Conservation (phyloP, 2,329 filamentous ascomycete species). For the Lasiodiplodia gonubiensis region DNA sequence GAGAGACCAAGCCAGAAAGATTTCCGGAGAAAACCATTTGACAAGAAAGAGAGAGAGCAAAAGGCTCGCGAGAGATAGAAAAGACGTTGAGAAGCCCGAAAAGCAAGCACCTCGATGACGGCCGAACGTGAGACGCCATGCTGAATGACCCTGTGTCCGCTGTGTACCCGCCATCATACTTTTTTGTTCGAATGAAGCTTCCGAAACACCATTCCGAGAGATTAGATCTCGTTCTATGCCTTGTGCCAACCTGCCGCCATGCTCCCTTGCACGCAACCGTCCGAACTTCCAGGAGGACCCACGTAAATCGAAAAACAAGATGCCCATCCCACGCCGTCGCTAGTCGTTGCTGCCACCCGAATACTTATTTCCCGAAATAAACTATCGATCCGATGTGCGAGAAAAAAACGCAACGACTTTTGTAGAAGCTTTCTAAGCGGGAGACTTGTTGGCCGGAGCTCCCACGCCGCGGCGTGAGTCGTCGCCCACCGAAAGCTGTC, state of each 20-base stretch:
- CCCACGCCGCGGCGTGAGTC: slow-evolving; percentile 52
- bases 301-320: slow-evolving; percentile 31
- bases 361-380: slow-evolving; percentile 28
- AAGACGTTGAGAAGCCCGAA: slow-evolving; percentile 28
- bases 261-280: slow-evolving; percentile 28
- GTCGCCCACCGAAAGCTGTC: slow-evolving; percentile 72
- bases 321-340: slow-evolving; percentile 30
- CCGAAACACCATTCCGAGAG: slow-evolving; percentile 29
- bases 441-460: slow-evolving; percentile 48
- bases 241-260: slow-evolving; percentile 30
- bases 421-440: slow-evolving; percentile 39
- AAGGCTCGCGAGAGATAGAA: slow-evolving; percentile 25
- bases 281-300: slow-evolving; percentile 27
- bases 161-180: slow-evolving; percentile 28
- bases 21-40: slow-evolving; percentile 28
- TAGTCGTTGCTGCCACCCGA: slow-evolving; percentile 30
- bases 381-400: slow-evolving; percentile 30
- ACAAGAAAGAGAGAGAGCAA: slow-evolving; percentile 28
- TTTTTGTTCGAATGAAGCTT: slow-evolving; percentile 30
- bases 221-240: slow-evolving; percentile 29
- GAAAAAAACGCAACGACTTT: slow-evolving; percentile 29
- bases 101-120: slow-evolving; percentile 27
- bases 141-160: slow-evolving; percentile 24
- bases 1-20: slow-evolving; percentile 28
- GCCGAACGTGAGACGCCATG: slow-evolving; percentile 27